Evolutionary conservation across 495 filamentous ascomycete species (phyloP).

Genomic region (Chaetomium cochliodes): DNA sequence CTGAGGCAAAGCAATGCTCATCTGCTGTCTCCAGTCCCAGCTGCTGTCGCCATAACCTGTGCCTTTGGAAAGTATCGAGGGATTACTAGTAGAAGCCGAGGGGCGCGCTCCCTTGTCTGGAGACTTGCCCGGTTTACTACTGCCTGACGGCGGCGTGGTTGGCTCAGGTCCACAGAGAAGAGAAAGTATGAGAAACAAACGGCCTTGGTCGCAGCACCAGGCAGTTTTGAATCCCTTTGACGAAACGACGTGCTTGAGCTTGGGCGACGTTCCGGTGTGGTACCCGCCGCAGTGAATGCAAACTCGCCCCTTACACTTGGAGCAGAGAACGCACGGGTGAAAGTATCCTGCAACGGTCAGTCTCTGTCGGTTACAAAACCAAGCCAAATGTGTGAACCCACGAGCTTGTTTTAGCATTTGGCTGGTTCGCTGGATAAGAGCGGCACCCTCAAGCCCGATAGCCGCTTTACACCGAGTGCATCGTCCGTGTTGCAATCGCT

Average conservation of each 20-base stretch:
- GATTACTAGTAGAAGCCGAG: background rate
- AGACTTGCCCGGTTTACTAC: background rate
- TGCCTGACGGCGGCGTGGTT: background rate
- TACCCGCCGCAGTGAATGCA: slow-evolving; percentile 13
- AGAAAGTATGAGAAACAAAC: slow-evolving; percentile 37
- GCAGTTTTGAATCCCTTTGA: slow-evolving; percentile 16
- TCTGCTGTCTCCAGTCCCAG: background rate
- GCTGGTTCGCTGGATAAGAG: slow-evolving; percentile 3
- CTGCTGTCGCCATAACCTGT: slow-evolving; percentile 26
- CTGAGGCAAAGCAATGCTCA: background rate
- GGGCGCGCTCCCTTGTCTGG: too few species aligned
- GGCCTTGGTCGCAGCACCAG: slow-evolving; percentile 39
- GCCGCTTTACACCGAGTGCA: slow-evolving; percentile 12
- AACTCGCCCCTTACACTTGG: slow-evolving; percentile 16
- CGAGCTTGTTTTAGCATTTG: slow-evolving; percentile 10
- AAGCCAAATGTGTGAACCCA: background rate
- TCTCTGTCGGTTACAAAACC: too few species aligned
- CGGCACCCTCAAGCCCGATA: slow-evolving; percentile 3
- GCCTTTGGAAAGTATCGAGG: slow-evolving; percentile 27
- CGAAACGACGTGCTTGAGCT: background rate
- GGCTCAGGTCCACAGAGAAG: slow-evolving; percentile 36
- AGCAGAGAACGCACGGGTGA: slow-evolving; percentile 22
- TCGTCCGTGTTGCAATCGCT: background rate
- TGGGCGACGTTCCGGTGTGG: background rate
- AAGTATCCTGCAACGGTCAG: slow-evolving; percentile 21